A percentile compares a stretch with the other conserved stretches of the same genome.
phyloP scores from a whole-genome alignment of 768 basidiomycete genomes.

The Rhizopogon sp. region DNA sequence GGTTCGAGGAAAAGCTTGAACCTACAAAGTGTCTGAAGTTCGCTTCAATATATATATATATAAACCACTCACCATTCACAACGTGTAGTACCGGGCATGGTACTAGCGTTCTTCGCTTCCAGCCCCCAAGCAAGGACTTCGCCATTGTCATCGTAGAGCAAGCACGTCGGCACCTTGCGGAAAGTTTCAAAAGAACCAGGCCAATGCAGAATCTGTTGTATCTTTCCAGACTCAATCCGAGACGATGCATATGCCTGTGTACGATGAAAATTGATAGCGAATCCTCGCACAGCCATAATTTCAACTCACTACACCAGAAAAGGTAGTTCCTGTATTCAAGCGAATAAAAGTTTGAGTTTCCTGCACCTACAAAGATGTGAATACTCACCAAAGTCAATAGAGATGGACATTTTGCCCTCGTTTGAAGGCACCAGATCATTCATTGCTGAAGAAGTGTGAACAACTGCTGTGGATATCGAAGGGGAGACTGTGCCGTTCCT shows the following conservation, averaged over 20 bases:
- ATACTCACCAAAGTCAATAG: conserved; percentile 77
- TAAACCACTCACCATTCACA: conserved; percentile 43
- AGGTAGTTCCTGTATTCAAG: conserved; percentile 62
- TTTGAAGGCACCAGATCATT: conserved; percentile 30
- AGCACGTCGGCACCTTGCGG: conserved; percentile 82
- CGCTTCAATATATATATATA: no score
- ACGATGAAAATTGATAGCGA: conserved; percentile 5
- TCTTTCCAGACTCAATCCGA: conserved; percentile 69
- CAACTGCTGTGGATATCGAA: conserved; percentile 6
- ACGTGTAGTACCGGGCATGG: conserved; percentile 56
- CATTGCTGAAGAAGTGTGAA: conserved; percentile 8
- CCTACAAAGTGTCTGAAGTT: conserved; percentile 26
- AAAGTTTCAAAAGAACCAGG: conserved; percentile 83
- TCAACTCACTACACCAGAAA: conserved; percentile 75
- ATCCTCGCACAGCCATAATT: background rate
- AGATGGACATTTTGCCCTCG: conserved; percentile 77
- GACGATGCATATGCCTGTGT: conserved; percentile 80
- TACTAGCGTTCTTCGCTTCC: conserved; percentile 78
- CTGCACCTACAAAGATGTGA: background rate
- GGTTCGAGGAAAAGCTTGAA: conserved; percentile 90
- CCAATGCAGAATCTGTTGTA: conserved; percentile 86
- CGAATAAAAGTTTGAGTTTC: background rate
- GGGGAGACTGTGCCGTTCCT: conserved; percentile 20
- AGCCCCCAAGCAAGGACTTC: conserved; percentile 80
- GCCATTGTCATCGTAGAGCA: conserved; percentile 73